These are phyloP conservation scores for Oryza longistaminata DNA, from an alignment of 176 grass and related monocot genomes.

Conservation along the genomic window DNA sequence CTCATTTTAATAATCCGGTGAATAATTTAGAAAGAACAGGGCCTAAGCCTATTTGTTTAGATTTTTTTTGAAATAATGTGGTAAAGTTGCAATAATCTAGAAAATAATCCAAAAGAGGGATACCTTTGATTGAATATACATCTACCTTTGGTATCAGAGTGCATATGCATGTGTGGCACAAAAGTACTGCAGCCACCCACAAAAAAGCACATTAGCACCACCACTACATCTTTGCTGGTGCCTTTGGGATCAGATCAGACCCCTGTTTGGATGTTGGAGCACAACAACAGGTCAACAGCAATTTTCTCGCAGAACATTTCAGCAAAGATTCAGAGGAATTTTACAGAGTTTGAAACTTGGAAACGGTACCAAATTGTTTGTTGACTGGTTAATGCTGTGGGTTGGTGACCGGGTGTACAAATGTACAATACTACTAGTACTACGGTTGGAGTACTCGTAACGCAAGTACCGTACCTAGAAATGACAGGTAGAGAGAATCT, in stretches of 20 bases:
- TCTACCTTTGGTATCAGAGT: conserved; percentile 14
- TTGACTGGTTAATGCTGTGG: background rate
- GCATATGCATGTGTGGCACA: background rate
- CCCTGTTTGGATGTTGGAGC: background rate
- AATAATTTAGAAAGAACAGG: no score
- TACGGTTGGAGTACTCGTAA: background rate
- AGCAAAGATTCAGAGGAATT: background rate
- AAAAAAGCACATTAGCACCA: conserved; percentile 29
- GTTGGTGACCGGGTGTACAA: background rate
- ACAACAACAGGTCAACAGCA: background rate
- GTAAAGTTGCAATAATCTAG: background rate
- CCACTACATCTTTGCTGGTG: background rate
- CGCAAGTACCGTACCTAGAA: background rate
- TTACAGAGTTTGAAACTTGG: background rate
- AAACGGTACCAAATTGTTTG: background rate
- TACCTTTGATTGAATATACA: conserved; percentile 31
- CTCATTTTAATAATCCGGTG: no score
- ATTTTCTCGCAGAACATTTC: background rate
- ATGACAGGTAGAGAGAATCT: background rate
- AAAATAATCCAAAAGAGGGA: conserved; percentile 11
- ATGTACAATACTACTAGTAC: no score
- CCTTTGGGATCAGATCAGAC: background rate
- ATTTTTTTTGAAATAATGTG: no score
- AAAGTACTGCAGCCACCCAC: conserved; percentile 1
- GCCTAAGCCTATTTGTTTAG: no score